Evolutionary conservation across 257 asterid genomes (phyloP), one percentile per base, ranked within the genome.

Genomic region (Solanum corneliomulleri): DNA sequence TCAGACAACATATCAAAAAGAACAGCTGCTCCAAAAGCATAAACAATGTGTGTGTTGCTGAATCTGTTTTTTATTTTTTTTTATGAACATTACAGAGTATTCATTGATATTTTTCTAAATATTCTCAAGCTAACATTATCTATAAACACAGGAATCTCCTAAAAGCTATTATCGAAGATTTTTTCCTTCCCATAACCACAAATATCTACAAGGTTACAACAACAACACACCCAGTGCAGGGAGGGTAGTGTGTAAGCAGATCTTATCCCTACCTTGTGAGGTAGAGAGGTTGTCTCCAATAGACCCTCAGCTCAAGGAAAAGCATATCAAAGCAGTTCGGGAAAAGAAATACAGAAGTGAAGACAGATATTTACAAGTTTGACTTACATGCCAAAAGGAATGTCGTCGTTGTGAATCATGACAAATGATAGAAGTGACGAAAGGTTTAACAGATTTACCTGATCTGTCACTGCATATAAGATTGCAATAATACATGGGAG

Each of bases 391-490:
- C 29, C 70, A 81, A 81, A 49, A 52, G 85, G 27, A 52, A 75
- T 45, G 85, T 33, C 12, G 6, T 49, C 16, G 66, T 31, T 81
- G 31, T 81, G 45, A 81, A 49, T 49, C 69, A 7, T 49, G 84
- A 47, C 66, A 80, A 49, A 3, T 27, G 14, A 47, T 80, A 29
- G 44, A 29, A 47, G 47, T 11, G 21, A 29, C 70, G 8, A 49
- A 31, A 49, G 31, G 70, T 31, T 29, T 47, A 7, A 44, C 83
- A 77, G 18, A 81, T 49, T 31, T 89, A 97, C 99, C 99, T 97
- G 98, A 87, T 97, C 99, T 20, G 98, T 96, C 82, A 97, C 98
- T n/a, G 98, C 98, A 90, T 95, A 95, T 87, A 97, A 93, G 89
- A 97, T 89, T 31, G 98, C 98, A 88, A 97, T 94, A 49, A 97